Conservation (phyloP, 495 filamentous ascomycete genomes). For the Chaetomium fimeti region DNA sequence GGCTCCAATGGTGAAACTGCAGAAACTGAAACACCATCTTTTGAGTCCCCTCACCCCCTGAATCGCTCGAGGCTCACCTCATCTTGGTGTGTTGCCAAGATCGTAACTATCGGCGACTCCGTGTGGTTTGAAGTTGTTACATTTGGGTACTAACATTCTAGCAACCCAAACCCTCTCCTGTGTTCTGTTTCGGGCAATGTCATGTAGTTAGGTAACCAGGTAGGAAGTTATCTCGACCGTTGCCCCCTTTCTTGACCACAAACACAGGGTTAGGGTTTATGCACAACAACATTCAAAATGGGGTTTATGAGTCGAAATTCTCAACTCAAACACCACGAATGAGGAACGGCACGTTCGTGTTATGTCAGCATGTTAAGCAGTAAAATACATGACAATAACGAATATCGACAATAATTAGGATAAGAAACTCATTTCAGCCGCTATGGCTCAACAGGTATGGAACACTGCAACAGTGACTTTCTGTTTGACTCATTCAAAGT, state of each 20-base stretch:
- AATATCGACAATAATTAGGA: neutral
- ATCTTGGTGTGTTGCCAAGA: neutral
- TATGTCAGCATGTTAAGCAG: neutral
- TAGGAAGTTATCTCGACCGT: too few relatives aligned
- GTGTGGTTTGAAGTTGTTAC: too few relatives aligned
- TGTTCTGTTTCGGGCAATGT: too few relatives aligned
- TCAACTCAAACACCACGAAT: neutral
- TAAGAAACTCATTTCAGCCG: neutral
- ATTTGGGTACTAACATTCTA: too few relatives aligned
- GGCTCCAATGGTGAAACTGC: neutral
- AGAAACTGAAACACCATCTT: neutral
- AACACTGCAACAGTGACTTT: neutral
- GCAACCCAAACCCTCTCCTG: too few relatives aligned
- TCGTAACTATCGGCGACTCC: too few relatives aligned
- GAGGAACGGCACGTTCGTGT: neutral
- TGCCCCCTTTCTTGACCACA: neutral
- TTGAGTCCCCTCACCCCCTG: neutral
- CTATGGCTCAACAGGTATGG: constrained; percentile 19
- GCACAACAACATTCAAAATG: neutral
- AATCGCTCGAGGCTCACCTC: neutral
- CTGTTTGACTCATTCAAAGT: neutral
- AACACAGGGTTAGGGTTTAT: constrained; percentile 10
- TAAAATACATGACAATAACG: too few relatives aligned
- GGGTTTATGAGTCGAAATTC: neutral
- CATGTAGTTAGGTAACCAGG: too few relatives aligned